Conservation (phyloP, 441 rosid genomes). For the Euphorbia schlechtendalii region DNA sequence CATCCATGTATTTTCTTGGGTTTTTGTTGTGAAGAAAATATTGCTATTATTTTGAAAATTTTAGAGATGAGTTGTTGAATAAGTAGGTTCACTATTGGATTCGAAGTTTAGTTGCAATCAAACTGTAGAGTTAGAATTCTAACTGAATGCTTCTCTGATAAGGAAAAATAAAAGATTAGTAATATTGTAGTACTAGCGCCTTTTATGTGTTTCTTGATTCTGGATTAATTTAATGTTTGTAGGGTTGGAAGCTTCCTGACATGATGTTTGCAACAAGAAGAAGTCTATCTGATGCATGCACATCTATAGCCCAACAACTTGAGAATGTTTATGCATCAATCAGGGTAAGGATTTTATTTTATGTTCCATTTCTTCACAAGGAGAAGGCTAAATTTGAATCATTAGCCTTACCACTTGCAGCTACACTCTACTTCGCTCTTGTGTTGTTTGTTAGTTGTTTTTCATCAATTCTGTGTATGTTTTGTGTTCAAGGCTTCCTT, state of each 20-base stretch:
- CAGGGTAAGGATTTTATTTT: constrained; percentile 39
- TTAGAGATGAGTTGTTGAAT: neutral
- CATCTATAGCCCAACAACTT: constrained; percentile 64
- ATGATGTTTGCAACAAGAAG: constrained; percentile 96
- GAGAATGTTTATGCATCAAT: constrained; percentile 69
- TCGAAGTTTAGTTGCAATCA: neutral
- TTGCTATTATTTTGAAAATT: neutral
- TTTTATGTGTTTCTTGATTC: neutral
- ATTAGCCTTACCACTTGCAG: neutral
- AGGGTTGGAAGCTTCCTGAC: constrained; percentile 98
- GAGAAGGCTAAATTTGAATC: neutral
- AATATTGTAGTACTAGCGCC: neutral
- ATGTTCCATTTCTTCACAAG: constrained; percentile 1
- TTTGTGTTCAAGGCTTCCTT: neutral
- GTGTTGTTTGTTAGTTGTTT: neutral
- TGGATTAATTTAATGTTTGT: constrained; percentile 14
- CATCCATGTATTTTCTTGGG: too few relatives aligned
- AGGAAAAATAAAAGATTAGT: neutral
- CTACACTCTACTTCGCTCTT: neutral
- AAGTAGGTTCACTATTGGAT: constrained; percentile 2
- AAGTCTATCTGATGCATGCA: constrained; percentile 78
- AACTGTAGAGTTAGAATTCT: neutral
- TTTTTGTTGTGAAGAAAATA: neutral
- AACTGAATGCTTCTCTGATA: neutral
- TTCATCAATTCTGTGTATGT: neutral